These are phyloP conservation scores for Delonix regia DNA, from an alignment of 306 rosid genomes.

Conservation along the genomic window DNA sequence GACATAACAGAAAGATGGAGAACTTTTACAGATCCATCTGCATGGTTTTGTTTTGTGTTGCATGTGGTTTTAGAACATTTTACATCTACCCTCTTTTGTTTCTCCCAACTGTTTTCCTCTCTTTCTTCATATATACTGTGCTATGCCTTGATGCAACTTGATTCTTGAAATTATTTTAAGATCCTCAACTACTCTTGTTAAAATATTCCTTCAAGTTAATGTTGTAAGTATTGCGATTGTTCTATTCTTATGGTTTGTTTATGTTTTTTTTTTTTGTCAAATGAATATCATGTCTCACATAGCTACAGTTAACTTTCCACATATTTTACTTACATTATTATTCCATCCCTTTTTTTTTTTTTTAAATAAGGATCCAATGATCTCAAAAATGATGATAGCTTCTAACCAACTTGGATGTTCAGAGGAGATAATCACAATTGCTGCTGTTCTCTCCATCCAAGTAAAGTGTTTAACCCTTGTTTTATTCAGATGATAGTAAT, in stretches of 20 bases:
- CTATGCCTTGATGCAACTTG: not conserved
- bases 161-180: not conserved
- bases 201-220: slow-evolving; percentile 5
- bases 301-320: slow-evolving; percentile 20
- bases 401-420: slow-evolving; percentile 84
- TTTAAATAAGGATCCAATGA: slow-evolving; percentile 93
- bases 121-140: slow-evolving; percentile 13
- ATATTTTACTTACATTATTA: slow-evolving; percentile 22
- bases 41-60: slow-evolving; percentile 6
- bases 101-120: not conserved
- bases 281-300: not conserved
- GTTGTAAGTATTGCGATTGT: not conserved
- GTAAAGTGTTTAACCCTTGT: slow-evolving; percentile 48
- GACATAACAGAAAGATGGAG: not conserved
- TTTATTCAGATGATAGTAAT: not conserved
- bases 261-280: not conserved
- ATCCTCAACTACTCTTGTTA: not conserved
- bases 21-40: not conserved
- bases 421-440: slow-evolving; percentile 88
- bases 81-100: slow-evolving; percentile 9
- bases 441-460: slow-evolving; percentile 89
- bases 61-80: slow-evolving; percentile 20
- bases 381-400: slow-evolving; percentile 91
- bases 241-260: slow-evolving; percentile 7
- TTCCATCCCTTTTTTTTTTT: slow-evolving; percentile 6